These are phyloP conservation scores for Phytophthora sp. DNA, from an alignment of 352 stramenopile genomes.

Conservation along the genomic window DNA sequence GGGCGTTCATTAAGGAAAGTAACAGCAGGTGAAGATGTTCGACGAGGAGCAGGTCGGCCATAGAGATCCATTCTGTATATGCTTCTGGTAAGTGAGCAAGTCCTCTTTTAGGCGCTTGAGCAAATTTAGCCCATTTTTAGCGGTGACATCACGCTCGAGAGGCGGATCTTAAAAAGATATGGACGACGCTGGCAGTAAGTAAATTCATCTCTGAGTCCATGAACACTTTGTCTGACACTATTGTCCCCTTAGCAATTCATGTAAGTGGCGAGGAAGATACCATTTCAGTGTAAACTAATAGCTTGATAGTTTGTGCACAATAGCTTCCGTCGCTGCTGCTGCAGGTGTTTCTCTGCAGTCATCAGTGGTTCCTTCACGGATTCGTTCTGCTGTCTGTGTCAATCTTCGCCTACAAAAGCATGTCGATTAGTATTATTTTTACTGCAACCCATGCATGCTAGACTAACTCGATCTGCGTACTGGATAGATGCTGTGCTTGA, in stretches of 20 bases:
- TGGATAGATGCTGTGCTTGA: constrained; percentile 54
- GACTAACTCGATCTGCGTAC: constrained; percentile 9
- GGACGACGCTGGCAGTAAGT: not conserved
- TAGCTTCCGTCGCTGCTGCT: constrained; percentile 63
- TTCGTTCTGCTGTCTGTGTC: constrained; percentile 58
- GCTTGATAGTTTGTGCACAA: not conserved
- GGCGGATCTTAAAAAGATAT: not conserved
- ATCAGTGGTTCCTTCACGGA: constrained; percentile 69
- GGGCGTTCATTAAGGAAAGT: constrained; percentile 50
- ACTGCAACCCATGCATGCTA: not conserved
- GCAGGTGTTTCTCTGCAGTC: constrained; percentile 74
- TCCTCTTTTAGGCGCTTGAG: constrained; percentile 11
- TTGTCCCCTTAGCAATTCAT: constrained; percentile 6
- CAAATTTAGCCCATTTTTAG: constrained; percentile 22
- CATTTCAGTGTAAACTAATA: too few species aligned
- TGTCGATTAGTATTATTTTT: not conserved
- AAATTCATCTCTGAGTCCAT: not conserved
- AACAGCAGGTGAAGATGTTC: constrained; percentile 31
- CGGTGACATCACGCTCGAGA: not conserved
- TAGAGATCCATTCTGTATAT: constrained; percentile 63
- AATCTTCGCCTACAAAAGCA: constrained; percentile 82
- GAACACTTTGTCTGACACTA: not conserved
- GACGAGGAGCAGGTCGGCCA: constrained; percentile 43
- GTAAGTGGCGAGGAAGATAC: constrained; percentile 1
- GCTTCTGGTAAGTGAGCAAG: not conserved